These are phyloP conservation scores for Chamaecrista fasciculata DNA, from an alignment of 306 rosid genomes.

Conservation along the genomic window DNA sequence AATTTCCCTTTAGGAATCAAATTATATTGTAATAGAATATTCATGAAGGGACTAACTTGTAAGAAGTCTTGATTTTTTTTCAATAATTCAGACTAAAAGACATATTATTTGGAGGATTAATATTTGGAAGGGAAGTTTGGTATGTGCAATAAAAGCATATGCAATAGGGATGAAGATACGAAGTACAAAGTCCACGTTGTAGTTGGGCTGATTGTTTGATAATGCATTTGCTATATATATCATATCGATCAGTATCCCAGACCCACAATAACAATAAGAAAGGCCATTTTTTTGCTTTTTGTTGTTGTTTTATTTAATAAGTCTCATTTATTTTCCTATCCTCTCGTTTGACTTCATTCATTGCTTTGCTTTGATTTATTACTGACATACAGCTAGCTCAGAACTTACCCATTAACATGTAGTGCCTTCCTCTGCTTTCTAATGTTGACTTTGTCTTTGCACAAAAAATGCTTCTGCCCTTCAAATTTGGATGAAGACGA, in stretches of 20 bases:
- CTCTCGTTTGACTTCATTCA: slow-evolving; percentile 47
- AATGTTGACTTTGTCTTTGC: not conserved
- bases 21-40: too few relatives aligned
- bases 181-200: slow-evolving; percentile 28
- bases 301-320: too few relatives aligned
- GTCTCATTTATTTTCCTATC: slow-evolving; percentile 26
- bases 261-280: not conserved
- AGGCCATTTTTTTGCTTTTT: slow-evolving; percentile 18
- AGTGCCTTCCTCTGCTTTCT: not conserved
- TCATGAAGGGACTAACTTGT: too few relatives aligned
- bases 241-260: slow-evolving; percentile 35
- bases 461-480: too few relatives aligned
- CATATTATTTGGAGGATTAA: too few relatives aligned
- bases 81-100: too few relatives aligned
- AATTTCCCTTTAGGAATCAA: too few relatives aligned
- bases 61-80: too few relatives aligned
- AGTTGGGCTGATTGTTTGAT: slow-evolving; percentile 29
- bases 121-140: not conserved
- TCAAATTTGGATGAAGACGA: too few relatives aligned
- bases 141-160: slow-evolving; percentile 25
- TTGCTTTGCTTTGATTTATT: slow-evolving; percentile 10
- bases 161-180: not conserved
- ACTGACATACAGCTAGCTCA: not conserved
- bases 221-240: slow-evolving; percentile 12
- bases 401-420: too few relatives aligned